Evolutionary conservation across 257 asterid species (phyloP).

Genomic region (Penstemon newberryi): DNA sequence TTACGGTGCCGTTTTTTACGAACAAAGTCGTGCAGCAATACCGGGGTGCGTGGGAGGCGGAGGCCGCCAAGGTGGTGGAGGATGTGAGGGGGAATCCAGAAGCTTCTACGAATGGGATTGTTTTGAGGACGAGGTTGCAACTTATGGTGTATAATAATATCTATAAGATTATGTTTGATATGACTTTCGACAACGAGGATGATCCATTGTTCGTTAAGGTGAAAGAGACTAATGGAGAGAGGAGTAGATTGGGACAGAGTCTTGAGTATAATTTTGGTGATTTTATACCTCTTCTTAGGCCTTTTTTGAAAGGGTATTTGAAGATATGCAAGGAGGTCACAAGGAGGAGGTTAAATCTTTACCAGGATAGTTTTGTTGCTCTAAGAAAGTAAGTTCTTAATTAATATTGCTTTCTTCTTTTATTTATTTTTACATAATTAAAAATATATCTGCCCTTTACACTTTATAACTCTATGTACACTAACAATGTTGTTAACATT

Average conservation of each 20-base stretch:
- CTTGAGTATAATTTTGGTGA: constrained; percentile 79
- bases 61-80: constrained; percentile 54
- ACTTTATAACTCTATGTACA: too few species aligned
- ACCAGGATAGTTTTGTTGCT: constrained; percentile 56
- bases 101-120: constrained; percentile 51
- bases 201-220: constrained; percentile 66
- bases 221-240: constrained; percentile 64
- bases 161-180: constrained; percentile 68
- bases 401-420: too few species aligned
- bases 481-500: background rate
- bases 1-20: constrained; percentile 75
- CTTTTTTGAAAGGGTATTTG: constrained; percentile 67
- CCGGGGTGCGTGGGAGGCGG: constrained; percentile 62
- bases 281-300: constrained; percentile 72
- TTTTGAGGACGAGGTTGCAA: constrained; percentile 60
- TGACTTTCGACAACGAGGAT: constrained; percentile 60
- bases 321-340: constrained; percentile 62
- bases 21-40: constrained; percentile 73
- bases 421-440: background rate
- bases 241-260: constrained; percentile 77
- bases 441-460: too few species aligned
- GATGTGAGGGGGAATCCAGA: constrained; percentile 54
- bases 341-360: constrained; percentile 54
- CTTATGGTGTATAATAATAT: constrained; percentile 73
- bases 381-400: constrained; percentile 57